These are phyloP conservation scores for Suzukiozyma palmioleophila DNA, from an alignment of 1,139 yeast species.

Conservation along the genomic window DNA sequence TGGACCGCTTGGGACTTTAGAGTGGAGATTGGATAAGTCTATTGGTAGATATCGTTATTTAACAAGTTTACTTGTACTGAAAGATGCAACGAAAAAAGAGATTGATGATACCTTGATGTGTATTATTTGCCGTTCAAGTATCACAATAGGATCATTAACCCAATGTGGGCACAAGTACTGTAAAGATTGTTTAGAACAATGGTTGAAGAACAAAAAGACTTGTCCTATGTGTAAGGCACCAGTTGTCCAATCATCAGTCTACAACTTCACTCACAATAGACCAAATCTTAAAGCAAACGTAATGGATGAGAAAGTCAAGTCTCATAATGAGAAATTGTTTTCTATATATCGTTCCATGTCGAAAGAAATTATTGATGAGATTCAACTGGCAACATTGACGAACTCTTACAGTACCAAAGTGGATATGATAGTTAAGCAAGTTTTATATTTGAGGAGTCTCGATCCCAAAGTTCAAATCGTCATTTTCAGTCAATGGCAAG, in stretches of 20 bases:
- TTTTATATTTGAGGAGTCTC: constrained; percentile 52
- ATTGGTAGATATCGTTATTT: constrained; percentile 61
- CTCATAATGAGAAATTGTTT: constrained; percentile 28
- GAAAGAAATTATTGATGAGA: constrained; percentile 33
- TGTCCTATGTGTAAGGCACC: constrained; percentile 79
- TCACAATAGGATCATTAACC: constrained; percentile 72
- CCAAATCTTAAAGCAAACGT: constrained; percentile 46
- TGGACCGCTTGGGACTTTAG: constrained; percentile 1
- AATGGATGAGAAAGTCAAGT: constrained; percentile 20
- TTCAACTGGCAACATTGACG: constrained; percentile 39
- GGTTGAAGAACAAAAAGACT: constrained; percentile 52
- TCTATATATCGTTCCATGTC: constrained; percentile 50
- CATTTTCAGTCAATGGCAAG: constrained; percentile 85
- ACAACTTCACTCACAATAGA: constrained; percentile 51
- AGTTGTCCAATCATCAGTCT: constrained; percentile 44
- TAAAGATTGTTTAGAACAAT: constrained; percentile 64
- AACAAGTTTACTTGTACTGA: constrained; percentile 21
- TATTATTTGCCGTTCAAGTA: constrained; percentile 69
- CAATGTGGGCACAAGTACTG: constrained; percentile 92
- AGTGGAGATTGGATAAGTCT: constrained; percentile 27
- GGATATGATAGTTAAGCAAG: constrained; percentile 74
- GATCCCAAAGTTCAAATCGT: constrained; percentile 74
- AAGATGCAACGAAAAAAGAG: constrained; percentile 9
- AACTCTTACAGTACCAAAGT: constrained; percentile 76
- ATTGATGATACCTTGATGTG: constrained; percentile 49